phyloP scores from a whole-genome alignment of 1,284 basidiomycete species.

The Cerrena zonata region DNA sequence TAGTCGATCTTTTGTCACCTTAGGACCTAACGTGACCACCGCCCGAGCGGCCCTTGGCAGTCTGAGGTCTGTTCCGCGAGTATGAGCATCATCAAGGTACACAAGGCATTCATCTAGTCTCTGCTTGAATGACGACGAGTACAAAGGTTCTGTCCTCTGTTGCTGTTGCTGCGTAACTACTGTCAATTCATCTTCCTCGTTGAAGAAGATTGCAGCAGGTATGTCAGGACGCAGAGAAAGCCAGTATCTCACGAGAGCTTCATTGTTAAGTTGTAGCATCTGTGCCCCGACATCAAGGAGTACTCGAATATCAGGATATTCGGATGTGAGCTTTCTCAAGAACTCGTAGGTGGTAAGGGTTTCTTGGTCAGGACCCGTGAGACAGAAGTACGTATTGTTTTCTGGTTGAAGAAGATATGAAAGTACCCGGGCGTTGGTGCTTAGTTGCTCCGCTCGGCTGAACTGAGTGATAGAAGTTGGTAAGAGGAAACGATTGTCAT shows the following conservation, averaged over 20 bases:
- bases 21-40: slow-evolving; percentile 50
- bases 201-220: slow-evolving; percentile 44
- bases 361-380: slow-evolving; percentile 17
- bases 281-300: slow-evolving; percentile 54
- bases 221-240: slow-evolving; percentile 36
- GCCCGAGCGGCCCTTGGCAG: slow-evolving; percentile 40
- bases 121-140: slow-evolving; percentile 38
- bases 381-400: slow-evolving; percentile 32
- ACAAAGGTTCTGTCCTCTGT: slow-evolving; percentile 33
- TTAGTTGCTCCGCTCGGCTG: slow-evolving; percentile 36
- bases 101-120: slow-evolving; percentile 42
- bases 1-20: slow-evolving; percentile 49
- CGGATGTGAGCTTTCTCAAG: slow-evolving; percentile 28
- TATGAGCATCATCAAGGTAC: slow-evolving; percentile 56
- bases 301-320: slow-evolving; percentile 37
- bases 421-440: slow-evolving; percentile 48
- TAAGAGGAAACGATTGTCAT: slow-evolving; percentile 45
- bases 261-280: slow-evolving; percentile 46
- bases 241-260: slow-evolving; percentile 38
- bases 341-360: slow-evolving; percentile 19
- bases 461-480: slow-evolving; percentile 41
- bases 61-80: slow-evolving; percentile 52
- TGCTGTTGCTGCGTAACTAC: slow-evolving; percentile 41
- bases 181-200: slow-evolving; percentile 37
- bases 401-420: slow-evolving; percentile 39